Base-by-base conservation (phyloP, 805 yeast species). In the Sporopachydermia lactativora region DNA sequence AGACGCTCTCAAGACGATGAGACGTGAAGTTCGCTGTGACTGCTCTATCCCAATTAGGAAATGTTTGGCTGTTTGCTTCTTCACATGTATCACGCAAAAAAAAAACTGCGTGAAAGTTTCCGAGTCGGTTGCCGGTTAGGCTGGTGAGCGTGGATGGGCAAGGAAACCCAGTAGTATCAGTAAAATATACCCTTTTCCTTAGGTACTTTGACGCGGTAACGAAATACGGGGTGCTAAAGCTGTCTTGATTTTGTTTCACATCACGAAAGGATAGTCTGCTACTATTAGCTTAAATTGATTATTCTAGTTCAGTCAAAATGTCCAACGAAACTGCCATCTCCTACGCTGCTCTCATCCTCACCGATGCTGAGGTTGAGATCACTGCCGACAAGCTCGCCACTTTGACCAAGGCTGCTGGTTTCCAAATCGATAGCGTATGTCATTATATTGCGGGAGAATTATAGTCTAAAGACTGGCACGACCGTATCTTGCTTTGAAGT, bases 311-410 rank as follows among this genome's bases (percentile, higher is more conserved):
- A n/a, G n/a, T 24, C n/a, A 24, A 24, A 24, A 24, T 24, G 31
- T 24, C 31, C n/a, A 24, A 24, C 18, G 94, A 81, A 74, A 75
- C 88, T 60, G 72, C 83, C 61, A 80, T 81, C 61, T 80, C 94
- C 55, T 81, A 81, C 80, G 94, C 94, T 66, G 86, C 92, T 58
- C 74, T 81, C 65, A 80, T 81, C 71, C 74, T 81, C 64, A 85
- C 89, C 53, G 94, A 81, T 61, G 77, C 89, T 59, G 88, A 79
- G 59, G 66, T 79, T 59, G 88, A 80, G 66, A 71, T 47, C 43
- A 45, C 44, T 48, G 61, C 92, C 55, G 89, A 81, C 66, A 84
- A 83, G 75, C 71, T 84, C 57, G 65, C 75, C 60, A 66, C 92
- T 52, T 68, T 84, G 63, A 69, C 84, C 65, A 60, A 68, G 59